These are phyloP conservation scores for Hypoxylon sp. DNA, from an alignment of 2,329 filamentous ascomycete species.

Conservation along the genomic window DNA sequence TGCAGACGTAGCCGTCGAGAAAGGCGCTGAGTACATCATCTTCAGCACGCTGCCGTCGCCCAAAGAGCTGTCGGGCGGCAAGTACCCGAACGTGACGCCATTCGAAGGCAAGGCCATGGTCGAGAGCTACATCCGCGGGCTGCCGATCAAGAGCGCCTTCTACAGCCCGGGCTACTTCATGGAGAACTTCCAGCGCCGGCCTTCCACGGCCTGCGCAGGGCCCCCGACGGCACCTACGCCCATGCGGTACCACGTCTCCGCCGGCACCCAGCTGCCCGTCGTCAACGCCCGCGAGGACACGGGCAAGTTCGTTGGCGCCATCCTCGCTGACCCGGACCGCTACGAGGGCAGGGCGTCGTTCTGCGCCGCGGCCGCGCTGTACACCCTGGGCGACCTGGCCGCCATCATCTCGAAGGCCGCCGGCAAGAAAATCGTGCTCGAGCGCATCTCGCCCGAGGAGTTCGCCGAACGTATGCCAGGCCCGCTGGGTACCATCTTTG, in stretches of 20 bases:
- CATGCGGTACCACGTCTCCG: conserved; percentile 38
- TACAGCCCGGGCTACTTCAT: conserved; percentile 54
- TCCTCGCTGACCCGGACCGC: conserved; percentile 53
- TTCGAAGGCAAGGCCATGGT: conserved; percentile 54
- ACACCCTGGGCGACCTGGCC: conserved; percentile 50
- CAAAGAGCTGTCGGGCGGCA: conserved; percentile 45
- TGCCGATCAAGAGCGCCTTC: conserved; percentile 49
- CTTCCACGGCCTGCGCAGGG: conserved; percentile 43
- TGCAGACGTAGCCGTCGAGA: conserved; percentile 48
- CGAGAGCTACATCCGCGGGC: conserved; percentile 50
- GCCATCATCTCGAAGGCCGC: conserved; percentile 50
- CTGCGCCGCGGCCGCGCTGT: conserved; percentile 52
- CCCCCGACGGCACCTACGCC: conserved; percentile 44
- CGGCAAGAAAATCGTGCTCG: conserved; percentile 46
- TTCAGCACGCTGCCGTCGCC: conserved; percentile 50
- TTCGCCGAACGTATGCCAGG: conserved; percentile 9
- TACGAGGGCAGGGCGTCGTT: conserved; percentile 55
- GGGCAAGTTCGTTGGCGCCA: conserved; percentile 52
- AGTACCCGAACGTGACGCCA: conserved; percentile 45
- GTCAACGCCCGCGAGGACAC: conserved; percentile 55
- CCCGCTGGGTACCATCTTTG: conserved; percentile 1
- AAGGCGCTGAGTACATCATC: conserved; percentile 50
- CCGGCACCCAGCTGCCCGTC: conserved; percentile 50
- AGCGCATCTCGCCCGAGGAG: conserved; percentile 25
- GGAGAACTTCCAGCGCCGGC: conserved; percentile 47